Conservation (phyloP, 805 yeast species). For the Spathaspora sp. region DNA sequence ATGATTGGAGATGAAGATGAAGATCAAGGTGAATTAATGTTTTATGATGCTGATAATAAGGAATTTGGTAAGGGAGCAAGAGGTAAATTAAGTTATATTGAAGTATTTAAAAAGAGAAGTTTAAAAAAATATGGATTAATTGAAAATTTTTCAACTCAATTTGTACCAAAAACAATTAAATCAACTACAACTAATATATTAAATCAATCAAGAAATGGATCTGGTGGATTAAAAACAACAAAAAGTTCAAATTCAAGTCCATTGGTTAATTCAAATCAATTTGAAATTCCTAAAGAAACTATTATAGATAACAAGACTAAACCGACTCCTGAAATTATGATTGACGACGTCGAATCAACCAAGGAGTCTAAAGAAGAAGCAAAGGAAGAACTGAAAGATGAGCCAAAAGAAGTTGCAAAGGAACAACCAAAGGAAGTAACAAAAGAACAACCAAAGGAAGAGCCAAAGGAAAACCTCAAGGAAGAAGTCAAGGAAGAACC, state of each 20-base stretch:
- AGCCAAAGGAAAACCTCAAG: background rate
- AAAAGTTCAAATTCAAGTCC: slow-evolving; percentile 11
- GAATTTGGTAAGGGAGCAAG: slow-evolving; percentile 31
- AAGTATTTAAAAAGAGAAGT: slow-evolving; percentile 39
- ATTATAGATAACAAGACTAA: slow-evolving; percentile 28
- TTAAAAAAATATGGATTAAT: slow-evolving; percentile 37
- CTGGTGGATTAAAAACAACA: background rate
- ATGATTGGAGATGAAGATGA: slow-evolving; percentile 45
- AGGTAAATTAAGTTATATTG: slow-evolving; percentile 35
- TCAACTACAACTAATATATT: slow-evolving; percentile 9
- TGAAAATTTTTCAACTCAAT: slow-evolving; percentile 35
- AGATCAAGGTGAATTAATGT: slow-evolving; percentile 40
- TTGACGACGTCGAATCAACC: background rate
- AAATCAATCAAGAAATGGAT: slow-evolving; percentile 8
- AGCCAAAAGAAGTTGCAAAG: too few species aligned
- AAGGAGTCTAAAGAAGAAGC: slow-evolving; percentile 1
- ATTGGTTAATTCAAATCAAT: slow-evolving; percentile 22
- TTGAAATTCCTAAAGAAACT: slow-evolving; percentile 39
- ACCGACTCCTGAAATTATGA: slow-evolving; percentile 5
- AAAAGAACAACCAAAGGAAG: background rate
- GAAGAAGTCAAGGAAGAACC: background rate
- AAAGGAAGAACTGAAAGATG: background rate
- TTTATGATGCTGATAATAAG: slow-evolving; percentile 31
- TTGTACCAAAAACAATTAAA: slow-evolving; percentile 16
- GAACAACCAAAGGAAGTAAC: too few species aligned